Evolutionary conservation across 768 basidiomycete genomes (phyloP), one percentile per base, ranked within the genome.

Genomic region (Naganishia antarctica): DNA sequence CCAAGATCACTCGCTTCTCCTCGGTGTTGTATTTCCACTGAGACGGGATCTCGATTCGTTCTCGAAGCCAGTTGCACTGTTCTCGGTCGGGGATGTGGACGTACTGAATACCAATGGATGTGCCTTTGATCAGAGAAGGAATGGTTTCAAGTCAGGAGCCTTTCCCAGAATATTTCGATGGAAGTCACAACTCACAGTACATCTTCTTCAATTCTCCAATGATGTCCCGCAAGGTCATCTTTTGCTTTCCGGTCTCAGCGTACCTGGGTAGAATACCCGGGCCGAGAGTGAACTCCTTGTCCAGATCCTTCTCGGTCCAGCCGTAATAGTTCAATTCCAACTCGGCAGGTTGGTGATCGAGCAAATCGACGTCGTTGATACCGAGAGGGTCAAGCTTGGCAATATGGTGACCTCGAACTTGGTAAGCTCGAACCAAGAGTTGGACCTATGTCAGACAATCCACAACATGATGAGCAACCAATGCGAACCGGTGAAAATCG

Each of bases 21-120:
- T 99, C 96, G 59, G 93, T 84, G 58, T 89, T 90, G 80, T 98
- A 99, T 73, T 92, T 91, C 91, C 91, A 97, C 7, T 94, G 94
- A 71, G 89, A 87, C 0, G 96, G 96, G 16, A 87, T 86, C 78
- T 99, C 96, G 47, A 98, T 82, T 65, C 96, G 89, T 75, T 92
- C 91, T 69, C 96, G 84, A 72, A 99, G 93, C 96, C 96, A 99
- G 79, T 99, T 93, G 75, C 96, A 99, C 76, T 99, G 90, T 69
- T 93, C 90, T 81, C 94, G 90, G 83, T 96, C 90, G 28, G 94
- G 90, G 65, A 99, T 99, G 79, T 99, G 96, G 28, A 78, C 75
- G 69, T 78, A 79, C 64, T 79, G 78, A 26, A 77, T 70, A 70
- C 78, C 78, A 50, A 79, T 73, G 67, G 63, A 65, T 18, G 50